Conservation (phyloP, 176 grass and related monocot species). For the Carex pumila region DNA sequence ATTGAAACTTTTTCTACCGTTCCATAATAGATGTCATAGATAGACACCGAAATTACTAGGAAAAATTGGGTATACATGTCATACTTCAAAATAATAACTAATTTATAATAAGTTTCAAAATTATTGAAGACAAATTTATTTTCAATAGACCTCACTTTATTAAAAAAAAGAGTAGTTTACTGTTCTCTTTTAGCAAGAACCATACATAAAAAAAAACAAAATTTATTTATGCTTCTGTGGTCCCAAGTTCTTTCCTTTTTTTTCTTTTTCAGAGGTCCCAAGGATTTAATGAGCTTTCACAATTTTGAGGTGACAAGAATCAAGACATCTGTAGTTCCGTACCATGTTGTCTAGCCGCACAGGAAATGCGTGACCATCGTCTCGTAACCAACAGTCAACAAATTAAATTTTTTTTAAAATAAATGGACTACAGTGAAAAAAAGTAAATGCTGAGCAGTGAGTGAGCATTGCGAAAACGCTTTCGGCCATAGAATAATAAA, state of each 20-base stretch:
- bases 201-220: not conserved
- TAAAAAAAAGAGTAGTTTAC: not conserved
- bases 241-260: not conserved
- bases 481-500: not conserved
- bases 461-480: not conserved
- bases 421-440: not conserved
- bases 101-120: not conserved
- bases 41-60: no score
- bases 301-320: slow-evolving; percentile 21
- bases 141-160: not conserved
- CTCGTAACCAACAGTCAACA: not conserved
- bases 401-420: not conserved
- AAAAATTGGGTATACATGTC: no score
- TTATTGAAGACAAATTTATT: not conserved
- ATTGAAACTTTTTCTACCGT: no score
- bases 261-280: not conserved
- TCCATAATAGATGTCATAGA: no score
- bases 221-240: not conserved
- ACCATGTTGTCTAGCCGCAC: not conserved
- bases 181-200: not conserved
- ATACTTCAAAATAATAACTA: no score
- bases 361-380: not conserved
- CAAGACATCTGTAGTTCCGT: not conserved
- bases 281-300: not conserved
- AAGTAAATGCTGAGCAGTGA: not conserved